Evolutionary conservation across 768 basidiomycete species (phyloP).

Genomic region (Lactifluus pinguis): DNA sequence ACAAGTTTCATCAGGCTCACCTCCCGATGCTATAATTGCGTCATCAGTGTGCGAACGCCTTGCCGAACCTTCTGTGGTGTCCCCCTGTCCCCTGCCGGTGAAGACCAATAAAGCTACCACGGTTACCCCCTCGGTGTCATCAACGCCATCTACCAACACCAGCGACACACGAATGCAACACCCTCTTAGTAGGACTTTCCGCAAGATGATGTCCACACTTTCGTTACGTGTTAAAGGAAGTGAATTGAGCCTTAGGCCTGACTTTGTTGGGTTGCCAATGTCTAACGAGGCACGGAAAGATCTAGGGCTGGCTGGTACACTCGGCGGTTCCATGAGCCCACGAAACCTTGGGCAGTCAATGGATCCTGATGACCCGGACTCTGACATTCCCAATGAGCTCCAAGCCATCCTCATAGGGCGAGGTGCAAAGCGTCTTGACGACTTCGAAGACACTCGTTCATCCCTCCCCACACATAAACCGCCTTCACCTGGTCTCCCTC

Average conservation of each 20-base stretch:
- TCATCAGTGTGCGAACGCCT: neutral
- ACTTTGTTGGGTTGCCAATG: slow-evolving; percentile 29
- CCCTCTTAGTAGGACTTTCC: slow-evolving; percentile 9
- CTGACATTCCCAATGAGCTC: slow-evolving; percentile 75
- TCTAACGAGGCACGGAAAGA: slow-evolving; percentile 43
- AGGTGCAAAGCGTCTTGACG: slow-evolving; percentile 24
- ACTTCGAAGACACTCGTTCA: slow-evolving; percentile 34
- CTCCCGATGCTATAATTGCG: neutral
- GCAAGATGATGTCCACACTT: slow-evolving; percentile 16
- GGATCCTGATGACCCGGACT: slow-evolving; percentile 57
- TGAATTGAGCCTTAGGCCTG: neutral
- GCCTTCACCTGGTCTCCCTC: slow-evolving; percentile 37
- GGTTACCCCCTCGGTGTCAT: neutral
- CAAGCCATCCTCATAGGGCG: slow-evolving; percentile 47
- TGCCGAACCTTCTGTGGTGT: neutral
- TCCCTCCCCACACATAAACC: slow-evolving; percentile 19
- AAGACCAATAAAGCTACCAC: neutral
- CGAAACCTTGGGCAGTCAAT: slow-evolving; percentile 35
- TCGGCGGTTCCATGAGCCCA: slow-evolving; percentile 51
- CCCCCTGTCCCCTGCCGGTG: neutral
- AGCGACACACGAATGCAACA: neutral
- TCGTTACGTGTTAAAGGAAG: slow-evolving; percentile 5
- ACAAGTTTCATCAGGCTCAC: slow-evolving; percentile 23
- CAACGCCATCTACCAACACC: neutral
- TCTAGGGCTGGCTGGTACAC: slow-evolving; percentile 58